Evolutionary conservation across 345 rosid genomes (phyloP), one percentile per base, ranked within the genome.

Genomic region (Camelina laxa): DNA sequence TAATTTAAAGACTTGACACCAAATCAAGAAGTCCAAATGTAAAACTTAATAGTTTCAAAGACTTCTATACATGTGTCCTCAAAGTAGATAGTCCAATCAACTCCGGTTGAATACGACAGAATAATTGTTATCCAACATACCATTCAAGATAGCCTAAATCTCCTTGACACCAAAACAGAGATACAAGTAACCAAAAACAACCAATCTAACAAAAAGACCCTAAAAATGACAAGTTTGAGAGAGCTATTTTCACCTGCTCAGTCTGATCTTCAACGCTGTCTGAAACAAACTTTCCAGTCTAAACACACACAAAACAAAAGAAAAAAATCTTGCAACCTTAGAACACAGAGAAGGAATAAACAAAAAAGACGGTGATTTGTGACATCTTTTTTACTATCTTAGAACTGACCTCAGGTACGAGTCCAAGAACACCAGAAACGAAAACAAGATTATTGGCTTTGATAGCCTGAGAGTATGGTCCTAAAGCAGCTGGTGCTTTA

Each of bases 391-490:
- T 8, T 24, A 4, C 39, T 27, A 50, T 69, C 48, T n/a, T 57
- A 72, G 3, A 30, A 65, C 84, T 39, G 77, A 94, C 98, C 97
- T 90, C 96, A 3, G 96, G 98, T 57, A 88, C 66, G 67, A 91
- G 96, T 62, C 99, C 97, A 45, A 89, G 84, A 74, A 84, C 91
- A 74, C 97, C 96, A 7, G 97, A 96, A 48, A 89, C 80, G 75
- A 90, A 92, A 63, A 96, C 59, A 72, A 89, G 82, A 70, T 96
- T 82, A 80, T 89, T 83, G 75, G 86, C 84, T 77, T 88, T 92
- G 75, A 91, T 91, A 4, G 96, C 98, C 85, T 91, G 97, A 69
- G 96, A 88, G 83, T 92, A 92, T 0, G 97, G 97, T 65, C 99
- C 99, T 60, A 91, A 65, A 7, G 97, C 98, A 33, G 97, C 98